Evolutionary conservation across 2,329 filamentous ascomycete species (phyloP), one percentile per base, ranked within the genome.

Genomic region (Bipolaris victoriae): DNA sequence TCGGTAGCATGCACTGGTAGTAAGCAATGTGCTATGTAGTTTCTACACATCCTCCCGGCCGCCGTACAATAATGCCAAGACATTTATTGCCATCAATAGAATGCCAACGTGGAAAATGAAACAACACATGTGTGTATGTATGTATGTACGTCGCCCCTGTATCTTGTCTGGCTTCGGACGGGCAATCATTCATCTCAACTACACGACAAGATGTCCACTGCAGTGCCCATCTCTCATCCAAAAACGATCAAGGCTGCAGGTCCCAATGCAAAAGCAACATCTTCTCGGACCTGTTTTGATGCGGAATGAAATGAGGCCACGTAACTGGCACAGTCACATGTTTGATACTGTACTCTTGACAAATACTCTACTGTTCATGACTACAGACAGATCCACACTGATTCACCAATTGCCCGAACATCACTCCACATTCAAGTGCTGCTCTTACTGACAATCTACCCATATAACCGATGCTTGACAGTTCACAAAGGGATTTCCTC

Each of bases 61-160:
- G 55, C 29, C 33, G 69, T 70, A 60, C 40, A 55, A 68, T 57
- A 20, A 20, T 52, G 20, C 44, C 46, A 51, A 41, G 35, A 48
- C 43, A 11, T 50, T 37, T 15, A 57, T 56, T 46, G 49, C 54
- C 51, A 60, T 54, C 39, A 41, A 41, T 6, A 41, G 20, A 11
- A 13, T 15, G 18, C 20, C 44, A 51, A 40, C 51, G 22, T 33
- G 20, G 31, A 7, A 41, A 13, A 13, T 15, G 15, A 22, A 22
- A 54, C 18, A 33, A 47, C 37, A 29, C 20, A 33, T 63, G 46
- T 22, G 15, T 45, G 44, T 44, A 7, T 24, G 13, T 20, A 43
- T 33, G 16, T 43, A n/a, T 24, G 13, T 22, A 44, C 45, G n/a
- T 5, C 16, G 4, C 7, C 9, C 13, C 13, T 48, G 26, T 18